These are phyloP conservation scores for Oryza nivara DNA, from an alignment of 176 grass and related monocot species.

Conservation along the genomic window DNA sequence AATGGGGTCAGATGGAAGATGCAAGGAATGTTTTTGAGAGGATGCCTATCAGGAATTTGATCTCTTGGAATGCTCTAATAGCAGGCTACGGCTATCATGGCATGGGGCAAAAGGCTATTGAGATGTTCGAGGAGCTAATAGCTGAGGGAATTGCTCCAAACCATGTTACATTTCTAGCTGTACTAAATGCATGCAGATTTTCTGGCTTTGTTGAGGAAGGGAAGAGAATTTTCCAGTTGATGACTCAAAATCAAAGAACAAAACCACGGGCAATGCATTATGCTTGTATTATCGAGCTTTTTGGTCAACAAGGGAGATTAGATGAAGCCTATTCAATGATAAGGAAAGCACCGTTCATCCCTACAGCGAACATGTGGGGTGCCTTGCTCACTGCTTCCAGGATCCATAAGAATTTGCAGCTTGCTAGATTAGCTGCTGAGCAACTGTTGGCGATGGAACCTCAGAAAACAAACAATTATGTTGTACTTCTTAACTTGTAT, in stretches of 20 bases:
- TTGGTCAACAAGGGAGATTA: conserved; percentile 76
- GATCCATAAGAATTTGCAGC: conserved; percentile 70
- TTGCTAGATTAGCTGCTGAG: conserved; percentile 70
- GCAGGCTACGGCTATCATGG: conserved; percentile 88
- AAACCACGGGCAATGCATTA: conserved; percentile 91
- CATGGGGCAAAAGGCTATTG: conserved; percentile 63
- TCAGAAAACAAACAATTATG: conserved; percentile 73
- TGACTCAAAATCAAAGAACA: conserved; percentile 52
- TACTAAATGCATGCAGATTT: conserved; percentile 74
- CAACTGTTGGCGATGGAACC: conserved; percentile 71
- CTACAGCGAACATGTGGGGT: conserved; percentile 82
- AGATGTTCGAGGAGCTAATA: conserved; percentile 72
- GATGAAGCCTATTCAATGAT: conserved; percentile 82
- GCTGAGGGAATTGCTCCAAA: conserved; percentile 70
- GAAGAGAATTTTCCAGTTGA: conserved; percentile 69
- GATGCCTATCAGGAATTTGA: conserved; percentile 81
- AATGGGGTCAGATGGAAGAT: conserved; percentile 93
- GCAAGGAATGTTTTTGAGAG: conserved; percentile 80
- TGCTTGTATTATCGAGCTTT: conserved; percentile 82
- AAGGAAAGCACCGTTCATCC: conserved; percentile 66
- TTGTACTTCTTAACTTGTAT: conserved; percentile 73
- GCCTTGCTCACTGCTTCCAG: conserved; percentile 79
- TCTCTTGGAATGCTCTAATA: conserved; percentile 93
- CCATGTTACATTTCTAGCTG: conserved; percentile 75
- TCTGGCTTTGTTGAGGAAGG: conserved; percentile 72